Base-by-base conservation (phyloP, 805 yeast species). In the Barnettozyma siamensis region DNA sequence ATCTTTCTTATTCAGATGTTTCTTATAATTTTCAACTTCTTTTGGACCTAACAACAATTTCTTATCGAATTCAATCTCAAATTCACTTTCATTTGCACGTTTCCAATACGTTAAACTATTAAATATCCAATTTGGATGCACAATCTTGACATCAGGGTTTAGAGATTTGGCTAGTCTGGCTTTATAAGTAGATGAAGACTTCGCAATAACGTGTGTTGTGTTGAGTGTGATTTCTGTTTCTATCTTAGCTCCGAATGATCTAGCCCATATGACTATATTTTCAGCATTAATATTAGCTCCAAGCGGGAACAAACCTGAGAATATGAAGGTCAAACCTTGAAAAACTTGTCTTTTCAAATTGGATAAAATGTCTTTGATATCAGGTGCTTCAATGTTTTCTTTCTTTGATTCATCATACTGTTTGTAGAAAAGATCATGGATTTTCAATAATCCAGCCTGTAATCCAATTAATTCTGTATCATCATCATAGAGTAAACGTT, bases 121-220 rank as follows among this genome's bases (percentile, higher is more conserved):
- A 64, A 89, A 89, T 3, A 91, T 63, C 99, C 99, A 91, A 54
- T 86, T 93, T 3, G 95, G 89, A 54, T 80, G 82, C 16, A 91
- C 95, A n/a, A 91, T 73, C 51, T 82, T 78, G 28, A 83, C 82
- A 16, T 66, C 58, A 31, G 78, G 65, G n/a, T 71, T 64, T 41
- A 77, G 66, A 0, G 81, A 67, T 55, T 74, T 76, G 0, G 96
- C 97, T 26, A 83, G 72, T 35, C 89, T 73, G 9, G 89, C 96
- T 59, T 91, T 91, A 53, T 78, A 75, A 0, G 99, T 93, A 16
- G 81, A 80, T 1, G 88, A 78, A 38, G 81, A 81, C 44, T 81
- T 75, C 32, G 96, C 86, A 15, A 91, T 80, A 3, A 91, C 84
- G 61, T 91, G 99, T 0, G 98, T 93, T 3, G 94, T 89, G 1